Evolutionary conservation across 257 asterid species (phyloP).

Genomic region (Gynochthodes officinalis): DNA sequence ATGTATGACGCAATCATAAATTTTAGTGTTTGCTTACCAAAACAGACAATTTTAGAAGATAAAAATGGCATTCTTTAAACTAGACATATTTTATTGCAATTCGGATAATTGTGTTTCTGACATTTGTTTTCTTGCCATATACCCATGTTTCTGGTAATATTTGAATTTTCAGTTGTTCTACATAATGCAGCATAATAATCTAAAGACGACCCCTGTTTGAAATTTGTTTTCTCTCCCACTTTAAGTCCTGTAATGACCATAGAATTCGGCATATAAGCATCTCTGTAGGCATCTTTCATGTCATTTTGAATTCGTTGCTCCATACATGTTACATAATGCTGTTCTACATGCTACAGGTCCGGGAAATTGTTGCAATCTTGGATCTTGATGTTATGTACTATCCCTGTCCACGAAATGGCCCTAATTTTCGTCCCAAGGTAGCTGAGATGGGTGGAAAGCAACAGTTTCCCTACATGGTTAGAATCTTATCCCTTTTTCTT

Average conservation of each 20-base stretch:
- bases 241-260: neutral
- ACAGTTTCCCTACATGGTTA: constrained; percentile 90
- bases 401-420: constrained; percentile 96
- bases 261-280: neutral
- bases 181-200: neutral
- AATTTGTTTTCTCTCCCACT: neutral
- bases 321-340: neutral
- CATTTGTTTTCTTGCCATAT: neutral
- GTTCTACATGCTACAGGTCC: constrained; percentile 47
- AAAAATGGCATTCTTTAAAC: neutral
- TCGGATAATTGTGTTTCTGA: neutral
- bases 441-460: constrained; percentile 81
- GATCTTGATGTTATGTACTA: constrained; percentile 88
- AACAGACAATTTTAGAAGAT: neutral
- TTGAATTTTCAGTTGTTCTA: neutral
- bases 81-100: neutral
- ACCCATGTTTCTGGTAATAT: neutral
- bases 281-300: neutral
- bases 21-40: neutral
- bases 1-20: neutral
- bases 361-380: constrained; percentile 78
- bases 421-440: constrained; percentile 78
- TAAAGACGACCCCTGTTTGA: neutral
- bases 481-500: constrained; percentile 9
- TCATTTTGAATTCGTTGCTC: neutral